A percentile compares a stretch with the other conserved stretches of the same genome.
These are phyloP conservation scores for Cotoneaster glaucophyllus DNA, from an alignment of 306 rosid genomes.

Conservation along the genomic window DNA sequence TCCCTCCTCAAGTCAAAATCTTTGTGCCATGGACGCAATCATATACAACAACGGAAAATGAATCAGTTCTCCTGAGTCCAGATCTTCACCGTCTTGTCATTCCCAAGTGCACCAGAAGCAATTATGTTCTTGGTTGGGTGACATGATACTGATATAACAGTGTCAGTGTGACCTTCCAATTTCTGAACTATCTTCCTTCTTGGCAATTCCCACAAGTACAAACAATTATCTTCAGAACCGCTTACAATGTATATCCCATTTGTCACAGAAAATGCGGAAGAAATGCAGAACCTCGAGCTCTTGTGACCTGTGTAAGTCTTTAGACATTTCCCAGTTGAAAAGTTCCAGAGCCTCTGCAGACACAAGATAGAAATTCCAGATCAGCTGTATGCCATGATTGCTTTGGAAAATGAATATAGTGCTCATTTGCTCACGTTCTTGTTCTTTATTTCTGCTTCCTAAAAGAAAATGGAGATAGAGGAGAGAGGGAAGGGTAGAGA, in stretches of 20 bases:
- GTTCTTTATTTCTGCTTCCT: neutral
- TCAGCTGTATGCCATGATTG: neutral
- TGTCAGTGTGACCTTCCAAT: constrained; percentile 89
- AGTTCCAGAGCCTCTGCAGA: constrained; percentile 90
- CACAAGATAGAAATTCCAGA: constrained; percentile 1
- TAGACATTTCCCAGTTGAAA: constrained; percentile 79
- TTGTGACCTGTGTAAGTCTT: constrained; percentile 80
- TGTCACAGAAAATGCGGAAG: constrained; percentile 75
- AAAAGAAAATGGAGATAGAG: neutral
- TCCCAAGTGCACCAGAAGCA: constrained; percentile 93
- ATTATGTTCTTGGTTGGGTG: constrained; percentile 87
- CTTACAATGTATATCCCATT: constrained; percentile 85
- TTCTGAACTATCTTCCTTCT: constrained; percentile 70
- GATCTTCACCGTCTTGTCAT: constrained; percentile 82
- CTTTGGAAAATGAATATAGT: neutral
- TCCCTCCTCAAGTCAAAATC: neutral
- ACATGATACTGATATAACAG: constrained; percentile 82
- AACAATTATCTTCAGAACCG: constrained; percentile 82
- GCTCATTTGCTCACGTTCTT: neutral
- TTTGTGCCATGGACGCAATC: neutral
- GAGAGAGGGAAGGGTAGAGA: neutral
- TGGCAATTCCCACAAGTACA: constrained; percentile 89
- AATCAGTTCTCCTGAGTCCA: constrained; percentile 73
- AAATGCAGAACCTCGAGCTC: constrained; percentile 78
- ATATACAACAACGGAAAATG: neutral